Base-by-base conservation (phyloP, 2,329 filamentous ascomycete species). In the Colletotrichum lupini region DNA sequence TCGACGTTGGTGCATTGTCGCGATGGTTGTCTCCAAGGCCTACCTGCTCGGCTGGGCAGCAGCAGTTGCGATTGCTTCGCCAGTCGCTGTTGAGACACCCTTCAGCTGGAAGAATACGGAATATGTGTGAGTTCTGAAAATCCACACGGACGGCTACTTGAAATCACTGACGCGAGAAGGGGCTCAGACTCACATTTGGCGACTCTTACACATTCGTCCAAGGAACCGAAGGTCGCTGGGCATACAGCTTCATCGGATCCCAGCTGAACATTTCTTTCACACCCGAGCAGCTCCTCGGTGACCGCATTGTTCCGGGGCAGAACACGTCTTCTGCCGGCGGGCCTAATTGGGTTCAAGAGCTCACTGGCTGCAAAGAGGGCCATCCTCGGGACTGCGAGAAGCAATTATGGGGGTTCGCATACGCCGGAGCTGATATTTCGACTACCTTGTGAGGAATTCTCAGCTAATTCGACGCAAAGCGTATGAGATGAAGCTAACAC, bases 321-420 rank as follows among this genome's bases (percentile, higher is more conserved):
- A 88, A 89, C 52, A 84, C 86, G 74, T 85, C 83, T 3, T 87
- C 87, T 22, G 85, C 87, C 67, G 88, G 87, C 1, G 87, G 88
- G 0, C 85, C 87, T 0, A 88, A 90, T 68, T 90, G 87, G 87
- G 82, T 88, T 5, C 86, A 90, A 76, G 86, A 83, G 67, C 80
- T 90, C 26, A 90, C 88, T 7, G 78, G 80, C 1, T 90, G 88
- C 76, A 76, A 85, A 49, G 77, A 82, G 16, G 86, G 86, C 8
- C 80, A 81, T 2, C 87, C 87, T 2, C 77, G 78, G 30, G 79
- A 80, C 24, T 89, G 88, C 76, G 74, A 81, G 11, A 81, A 79
- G 12, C 85, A 89, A 65, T 81, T 90, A 0, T 90, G 88, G 88
- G 85, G 89, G 68, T 90, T 90, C 76, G 87, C 88, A 0, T 90